Evolutionary conservation across 73 alveolate species (phyloP).

Genomic region (Stentor roeselii): DNA sequence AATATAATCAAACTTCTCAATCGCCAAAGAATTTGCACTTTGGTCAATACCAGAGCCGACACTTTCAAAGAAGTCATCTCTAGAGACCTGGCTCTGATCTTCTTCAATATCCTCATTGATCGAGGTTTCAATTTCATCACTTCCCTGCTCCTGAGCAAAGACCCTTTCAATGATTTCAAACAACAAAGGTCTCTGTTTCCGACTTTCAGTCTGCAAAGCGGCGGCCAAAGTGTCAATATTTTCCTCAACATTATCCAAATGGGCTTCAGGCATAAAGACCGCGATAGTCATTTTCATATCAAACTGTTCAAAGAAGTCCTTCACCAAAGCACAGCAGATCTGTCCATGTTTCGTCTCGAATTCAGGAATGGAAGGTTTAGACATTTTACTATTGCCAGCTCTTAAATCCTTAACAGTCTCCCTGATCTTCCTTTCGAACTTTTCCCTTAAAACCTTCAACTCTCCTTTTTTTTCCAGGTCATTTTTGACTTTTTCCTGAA

Average conservation of each 20-base stretch:
- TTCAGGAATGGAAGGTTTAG: not conserved
- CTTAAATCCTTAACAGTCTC: not conserved
- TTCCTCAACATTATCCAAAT: not conserved
- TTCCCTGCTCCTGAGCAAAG: not conserved
- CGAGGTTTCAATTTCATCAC: not conserved
- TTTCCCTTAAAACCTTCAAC: not conserved
- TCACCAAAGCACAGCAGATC: not conserved
- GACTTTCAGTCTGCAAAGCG: not conserved
- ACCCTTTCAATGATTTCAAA: not conserved
- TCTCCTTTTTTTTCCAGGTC: not conserved
- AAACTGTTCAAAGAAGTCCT: not conserved
- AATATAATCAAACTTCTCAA: not conserved
- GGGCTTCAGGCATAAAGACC: not conserved
- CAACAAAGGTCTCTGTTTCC: not conserved
- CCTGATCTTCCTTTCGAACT: not conserved
- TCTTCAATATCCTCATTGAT: not conserved
- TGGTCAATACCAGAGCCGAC: not conserved
- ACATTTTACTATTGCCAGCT: not conserved
- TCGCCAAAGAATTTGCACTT: not conserved
- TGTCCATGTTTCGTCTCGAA: not conserved
- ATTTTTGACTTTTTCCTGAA: not conserved
- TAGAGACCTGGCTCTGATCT: not conserved
- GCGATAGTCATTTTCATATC: not conserved
- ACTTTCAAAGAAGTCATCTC: not conserved
- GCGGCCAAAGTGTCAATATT: not conserved